A percentile compares a stretch with the other conserved stretches of the same genome.
Conservation (phyloP, 371 early-diverging fungal genomes). For the Capillidium heterosporum region DNA sequence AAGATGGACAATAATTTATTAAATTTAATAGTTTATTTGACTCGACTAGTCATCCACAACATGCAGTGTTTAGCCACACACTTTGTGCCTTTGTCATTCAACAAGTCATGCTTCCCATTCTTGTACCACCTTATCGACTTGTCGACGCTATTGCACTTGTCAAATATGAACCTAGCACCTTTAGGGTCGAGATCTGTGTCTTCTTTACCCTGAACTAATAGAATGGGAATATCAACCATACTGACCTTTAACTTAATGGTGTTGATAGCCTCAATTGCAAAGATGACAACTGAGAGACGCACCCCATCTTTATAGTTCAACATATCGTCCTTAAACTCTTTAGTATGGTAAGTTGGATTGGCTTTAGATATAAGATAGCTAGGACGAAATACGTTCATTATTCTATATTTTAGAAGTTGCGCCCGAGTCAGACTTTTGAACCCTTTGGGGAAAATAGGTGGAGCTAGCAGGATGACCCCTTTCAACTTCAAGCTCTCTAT, state of each 20-base stretch:
- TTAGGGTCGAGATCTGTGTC: not conserved
- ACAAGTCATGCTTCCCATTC: too few relatives aligned
- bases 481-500: not conserved
- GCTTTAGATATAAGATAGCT: too few relatives aligned
- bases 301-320: not conserved
- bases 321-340: not conserved
- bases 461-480: too few relatives aligned
- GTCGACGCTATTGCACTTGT: too few relatives aligned
- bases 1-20: too few relatives aligned
- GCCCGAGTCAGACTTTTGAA: not conserved
- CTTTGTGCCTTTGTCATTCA: too few relatives aligned
- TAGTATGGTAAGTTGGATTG: not conserved
- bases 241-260: not conserved
- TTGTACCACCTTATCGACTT: too few relatives aligned
- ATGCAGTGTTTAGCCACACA: too few relatives aligned
- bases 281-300: not conserved
- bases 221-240: not conserved
- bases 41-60: too few relatives aligned
- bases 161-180: not conserved
- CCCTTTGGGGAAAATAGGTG: not conserved
- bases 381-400: not conserved
- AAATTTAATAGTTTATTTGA: too few relatives aligned
- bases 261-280: not conserved
- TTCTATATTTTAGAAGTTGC: not conserved
- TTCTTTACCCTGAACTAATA: not conserved